A percentile compares a stretch with the other conserved stretches of the same genome.
Evolutionary conservation across 768 basidiomycete species (phyloP).

Genomic region (Rhodotorula toruloides): DNA sequence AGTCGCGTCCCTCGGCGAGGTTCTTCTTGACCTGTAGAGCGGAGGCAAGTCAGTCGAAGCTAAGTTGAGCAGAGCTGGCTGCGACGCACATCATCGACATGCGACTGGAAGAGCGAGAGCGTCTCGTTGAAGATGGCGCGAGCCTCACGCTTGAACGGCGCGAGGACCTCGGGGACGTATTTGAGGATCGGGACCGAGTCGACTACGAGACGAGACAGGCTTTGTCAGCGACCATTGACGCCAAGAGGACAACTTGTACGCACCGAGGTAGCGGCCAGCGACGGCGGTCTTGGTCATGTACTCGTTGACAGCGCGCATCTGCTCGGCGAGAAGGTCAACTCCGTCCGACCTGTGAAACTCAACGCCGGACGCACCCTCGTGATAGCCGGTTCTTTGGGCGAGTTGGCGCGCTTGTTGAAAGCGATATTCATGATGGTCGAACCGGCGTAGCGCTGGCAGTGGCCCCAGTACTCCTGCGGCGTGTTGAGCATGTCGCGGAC

Average conservation of each 20-base stretch:
- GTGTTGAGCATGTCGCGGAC: constrained; percentile 34
- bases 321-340: background rate
- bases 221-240: background rate
- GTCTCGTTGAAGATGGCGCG: constrained; percentile 32
- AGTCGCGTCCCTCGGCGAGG: constrained; percentile 17
- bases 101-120: constrained; percentile 33
- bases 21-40: constrained; percentile 10
- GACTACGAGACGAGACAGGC: background rate
- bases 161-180: constrained; percentile 34
- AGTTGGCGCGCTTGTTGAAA: constrained; percentile 39
- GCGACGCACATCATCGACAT: constrained; percentile 29
- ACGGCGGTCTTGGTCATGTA: constrained; percentile 40
- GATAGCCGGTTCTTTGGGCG: constrained; percentile 37
- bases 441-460: constrained; percentile 28
- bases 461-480: constrained; percentile 37
- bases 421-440: constrained; percentile 31
- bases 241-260: background rate
- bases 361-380: constrained; percentile 4
- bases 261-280: constrained; percentile 37
- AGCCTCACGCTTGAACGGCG: constrained; percentile 40
- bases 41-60: background rate
- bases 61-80: background rate
- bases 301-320: constrained; percentile 35
- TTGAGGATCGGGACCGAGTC: constrained; percentile 41
- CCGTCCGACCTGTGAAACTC: background rate